Conservation (phyloP, 2,329 filamentous ascomycete species). For the Colletotrichum musicola region DNA sequence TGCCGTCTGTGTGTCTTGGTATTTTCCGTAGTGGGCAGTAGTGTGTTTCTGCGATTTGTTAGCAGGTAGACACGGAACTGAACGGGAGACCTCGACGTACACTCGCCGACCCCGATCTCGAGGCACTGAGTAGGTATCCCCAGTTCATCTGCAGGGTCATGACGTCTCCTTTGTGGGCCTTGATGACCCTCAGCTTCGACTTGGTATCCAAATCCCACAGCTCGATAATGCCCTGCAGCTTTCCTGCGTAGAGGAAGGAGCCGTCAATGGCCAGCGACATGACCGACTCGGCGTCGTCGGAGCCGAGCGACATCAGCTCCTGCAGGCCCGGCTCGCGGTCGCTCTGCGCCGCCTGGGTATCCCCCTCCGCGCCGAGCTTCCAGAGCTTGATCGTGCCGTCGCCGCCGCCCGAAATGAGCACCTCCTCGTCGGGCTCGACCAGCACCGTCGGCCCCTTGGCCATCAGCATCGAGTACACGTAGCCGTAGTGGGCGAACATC, state of each 20-base stretch:
- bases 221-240: conserved; percentile 88
- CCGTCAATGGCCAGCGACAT: conserved; percentile 89
- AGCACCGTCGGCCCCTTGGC: conserved; percentile 76
- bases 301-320: conserved; percentile 75
- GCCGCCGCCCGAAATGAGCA: conserved; percentile 90
- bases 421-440: conserved; percentile 79
- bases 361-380: conserved; percentile 67
- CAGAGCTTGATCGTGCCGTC: conserved; percentile 97
- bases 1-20: conserved; percentile 60
- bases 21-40: conserved; percentile 73
- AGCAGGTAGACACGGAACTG: conserved; percentile 23
- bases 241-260: conserved; percentile 92
- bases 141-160: conserved; percentile 89
- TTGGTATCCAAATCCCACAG: conserved; percentile 97
- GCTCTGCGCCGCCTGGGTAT: conserved; percentile 57
- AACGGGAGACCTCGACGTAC: conserved; percentile 61
- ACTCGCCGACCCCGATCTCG: conserved; percentile 88
- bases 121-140: conserved; percentile 87
- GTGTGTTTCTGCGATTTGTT: conserved; percentile 69
- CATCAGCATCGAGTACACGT: conserved; percentile 96
- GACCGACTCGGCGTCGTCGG: conserved; percentile 73
- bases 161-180: conserved; percentile 83
- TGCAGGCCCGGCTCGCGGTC: conserved; percentile 72
- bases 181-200: conserved; percentile 89
- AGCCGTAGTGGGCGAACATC: conserved; percentile 94